phyloP scores from a whole-genome alignment of 2,329 filamentous ascomycete genomes.

The Fusarium albidum region DNA sequence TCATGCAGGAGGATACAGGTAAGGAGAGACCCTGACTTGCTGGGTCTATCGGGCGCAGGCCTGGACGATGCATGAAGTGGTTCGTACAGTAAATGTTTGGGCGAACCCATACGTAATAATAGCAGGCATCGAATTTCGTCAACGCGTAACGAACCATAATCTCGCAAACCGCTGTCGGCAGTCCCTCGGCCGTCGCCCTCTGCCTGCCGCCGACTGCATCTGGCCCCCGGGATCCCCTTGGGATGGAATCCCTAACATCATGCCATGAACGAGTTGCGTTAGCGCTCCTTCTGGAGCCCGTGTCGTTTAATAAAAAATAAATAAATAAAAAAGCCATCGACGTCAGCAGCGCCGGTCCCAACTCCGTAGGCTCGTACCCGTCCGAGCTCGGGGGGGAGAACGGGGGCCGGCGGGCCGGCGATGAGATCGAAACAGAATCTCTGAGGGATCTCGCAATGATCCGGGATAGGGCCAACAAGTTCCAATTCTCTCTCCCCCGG shows the following conservation, averaged over 20 bases:
- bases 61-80: conserved; percentile 19
- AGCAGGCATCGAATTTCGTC: neutral
- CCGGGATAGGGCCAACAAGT: conserved; percentile 18
- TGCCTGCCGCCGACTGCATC: conserved; percentile 12
- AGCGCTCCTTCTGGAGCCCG: conserved; percentile 14
- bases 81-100: conserved; percentile 6
- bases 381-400: conserved; percentile 16
- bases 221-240: conserved; percentile 26
- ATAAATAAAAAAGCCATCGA: conserved; percentile 12
- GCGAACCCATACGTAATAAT: conserved; percentile 10
- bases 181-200: conserved; percentile 2
- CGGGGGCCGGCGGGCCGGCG: conserved; percentile 23
- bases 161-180: conserved; percentile 27
- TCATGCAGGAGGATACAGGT: conserved; percentile 9
- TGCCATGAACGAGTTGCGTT: conserved; percentile 26
- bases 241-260: conserved; percentile 29
- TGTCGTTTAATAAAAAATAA: no score
- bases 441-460: conserved; percentile 21
- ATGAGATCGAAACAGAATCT: conserved; percentile 34
- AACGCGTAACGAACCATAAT: conserved; percentile 11
- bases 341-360: conserved; percentile 21
- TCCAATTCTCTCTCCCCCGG: conserved; percentile 2
- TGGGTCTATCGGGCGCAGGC: conserved; percentile 12
- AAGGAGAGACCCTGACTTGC: conserved; percentile 17
- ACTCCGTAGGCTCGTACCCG: conserved; percentile 20